Percentiles rank a stretch among this genome's conserved stretches.
phyloP scores from a whole-genome alignment of 192 early-diverging fungal species.

The Endogone sp. region DNA sequence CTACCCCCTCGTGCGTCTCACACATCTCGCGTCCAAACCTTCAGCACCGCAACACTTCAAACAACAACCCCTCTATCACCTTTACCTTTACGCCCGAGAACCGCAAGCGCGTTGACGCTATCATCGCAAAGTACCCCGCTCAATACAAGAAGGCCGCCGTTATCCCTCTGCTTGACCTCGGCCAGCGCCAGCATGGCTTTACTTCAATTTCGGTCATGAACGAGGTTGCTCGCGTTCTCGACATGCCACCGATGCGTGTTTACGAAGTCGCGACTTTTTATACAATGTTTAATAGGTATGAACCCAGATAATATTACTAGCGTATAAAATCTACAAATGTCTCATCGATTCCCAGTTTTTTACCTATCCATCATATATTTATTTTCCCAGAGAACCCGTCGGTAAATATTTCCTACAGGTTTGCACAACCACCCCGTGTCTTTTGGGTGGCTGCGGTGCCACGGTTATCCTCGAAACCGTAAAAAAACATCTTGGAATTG shows the following conservation, averaged over 20 bases:
- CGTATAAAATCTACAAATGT: not conserved
- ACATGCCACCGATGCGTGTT: constrained; percentile 98
- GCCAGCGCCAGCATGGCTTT: constrained; percentile 94
- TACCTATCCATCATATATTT: no score
- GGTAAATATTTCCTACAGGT: constrained; percentile 99
- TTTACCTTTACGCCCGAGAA: constrained; percentile 88
- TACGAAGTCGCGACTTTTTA: constrained; percentile 99
- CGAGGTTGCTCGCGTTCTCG: constrained; percentile 87
- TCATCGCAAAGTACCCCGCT: constrained; percentile 91
- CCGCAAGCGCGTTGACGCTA: constrained; percentile 72
- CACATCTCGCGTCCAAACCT: not conserved
- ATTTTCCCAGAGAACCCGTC: constrained; percentile 74
- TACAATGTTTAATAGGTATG: constrained; percentile 96
- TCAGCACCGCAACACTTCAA: constrained; percentile 72
- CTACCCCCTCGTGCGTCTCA: not conserved
- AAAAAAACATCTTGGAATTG: constrained; percentile 84
- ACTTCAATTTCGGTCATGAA: constrained; percentile 97
- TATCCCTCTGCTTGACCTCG: constrained; percentile 93
- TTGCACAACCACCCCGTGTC: constrained; percentile 98
- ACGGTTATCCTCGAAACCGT: constrained; percentile 87
- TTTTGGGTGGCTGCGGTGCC: constrained; percentile 94
- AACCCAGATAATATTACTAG: not conserved
- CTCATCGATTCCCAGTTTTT: not conserved
- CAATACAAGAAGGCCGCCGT: constrained; percentile 98
- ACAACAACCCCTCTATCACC: constrained; percentile 77